Evolutionary conservation across 768 basidiomycete species (phyloP).

Genomic region (Auricularia heimuer): DNA sequence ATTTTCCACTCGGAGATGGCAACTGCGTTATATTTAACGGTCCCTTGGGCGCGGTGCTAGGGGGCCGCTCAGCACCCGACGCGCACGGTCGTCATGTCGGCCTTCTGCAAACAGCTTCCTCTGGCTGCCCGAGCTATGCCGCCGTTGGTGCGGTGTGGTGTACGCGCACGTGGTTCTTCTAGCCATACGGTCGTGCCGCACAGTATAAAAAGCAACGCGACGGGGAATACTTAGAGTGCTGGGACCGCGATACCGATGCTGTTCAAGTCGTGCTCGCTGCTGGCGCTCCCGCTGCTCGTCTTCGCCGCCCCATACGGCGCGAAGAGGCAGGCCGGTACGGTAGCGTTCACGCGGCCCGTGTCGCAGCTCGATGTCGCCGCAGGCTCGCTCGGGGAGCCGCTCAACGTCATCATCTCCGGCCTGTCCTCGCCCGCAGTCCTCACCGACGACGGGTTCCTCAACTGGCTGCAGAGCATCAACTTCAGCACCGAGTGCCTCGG

Average conservation of each 20-base stretch:
- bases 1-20: no score
- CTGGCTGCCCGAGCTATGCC: no score
- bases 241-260: background rate
- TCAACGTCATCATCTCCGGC: constrained; percentile 60
- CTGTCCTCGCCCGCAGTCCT: constrained; percentile 48
- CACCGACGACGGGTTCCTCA: constrained; percentile 44
- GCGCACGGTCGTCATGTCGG: no score
- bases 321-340: background rate
- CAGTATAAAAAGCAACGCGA: background rate
- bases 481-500: constrained; percentile 34
- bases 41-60: no score
- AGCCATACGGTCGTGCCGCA: no score
- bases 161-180: no score
- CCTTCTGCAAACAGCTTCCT: no score
- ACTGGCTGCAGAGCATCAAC: constrained; percentile 33
- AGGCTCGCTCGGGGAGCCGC: constrained; percentile 31
- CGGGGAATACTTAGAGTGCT: background rate
- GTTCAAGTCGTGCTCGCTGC: background rate
- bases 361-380: constrained; percentile 32
- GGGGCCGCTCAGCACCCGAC: no score
- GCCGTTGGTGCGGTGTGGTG: no score
- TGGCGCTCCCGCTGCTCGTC: background rate
- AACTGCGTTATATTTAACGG: no score
- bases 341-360: constrained; percentile 32
- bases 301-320: background rate